These are phyloP conservation scores for Cladosporium sphaerospermum DNA, from an alignment of 2,329 filamentous ascomycete species.

Conservation along the genomic window DNA sequence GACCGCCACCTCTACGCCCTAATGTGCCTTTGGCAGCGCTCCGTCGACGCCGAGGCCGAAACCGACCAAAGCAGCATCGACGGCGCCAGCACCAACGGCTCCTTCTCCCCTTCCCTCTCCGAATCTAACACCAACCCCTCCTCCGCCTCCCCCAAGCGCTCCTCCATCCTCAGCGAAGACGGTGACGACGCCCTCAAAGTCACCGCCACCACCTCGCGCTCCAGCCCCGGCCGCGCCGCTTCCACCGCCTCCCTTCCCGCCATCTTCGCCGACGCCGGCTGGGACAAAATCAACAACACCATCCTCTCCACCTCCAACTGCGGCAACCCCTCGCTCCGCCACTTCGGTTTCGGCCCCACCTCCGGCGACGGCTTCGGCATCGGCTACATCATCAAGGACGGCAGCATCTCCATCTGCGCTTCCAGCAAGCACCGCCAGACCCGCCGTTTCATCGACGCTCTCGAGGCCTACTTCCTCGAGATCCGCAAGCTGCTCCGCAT, in stretches of 20 bases:
- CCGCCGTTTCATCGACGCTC: conserved; percentile 76
- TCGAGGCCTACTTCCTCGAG: conserved; percentile 87
- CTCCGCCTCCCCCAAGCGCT: conserved; percentile 50
- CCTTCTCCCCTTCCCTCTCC: conserved; percentile 35
- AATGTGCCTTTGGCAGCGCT: conserved; percentile 90
- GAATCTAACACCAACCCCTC: conserved; percentile 40
- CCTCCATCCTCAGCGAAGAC: conserved; percentile 37
- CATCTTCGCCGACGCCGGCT: conserved; percentile 81
- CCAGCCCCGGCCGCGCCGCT: neutral
- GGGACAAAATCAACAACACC: conserved; percentile 92
- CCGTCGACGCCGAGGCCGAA: conserved; percentile 66
- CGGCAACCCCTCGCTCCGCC: conserved; percentile 86
- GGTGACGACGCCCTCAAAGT: conserved; percentile 38
- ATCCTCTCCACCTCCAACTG: conserved; percentile 98
- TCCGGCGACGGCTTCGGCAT: conserved; percentile 94
- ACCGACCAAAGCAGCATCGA: conserved; percentile 39
- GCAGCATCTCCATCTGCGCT: conserved; percentile 82
- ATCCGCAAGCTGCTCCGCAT: conserved; percentile 77
- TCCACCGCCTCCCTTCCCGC: conserved; percentile 53
- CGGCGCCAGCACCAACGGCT: conserved; percentile 58
- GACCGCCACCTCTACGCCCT: conserved; percentile 91
- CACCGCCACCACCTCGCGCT: neutral
- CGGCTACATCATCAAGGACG: conserved; percentile 97
- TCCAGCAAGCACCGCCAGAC: conserved; percentile 93
- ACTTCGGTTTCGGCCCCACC: conserved; percentile 95